Percentiles rank a stretch among this genome's conserved stretches.
Evolutionary conservation across 768 basidiomycete genomes (phyloP).

Genomic region (Leccinum obscurum): DNA sequence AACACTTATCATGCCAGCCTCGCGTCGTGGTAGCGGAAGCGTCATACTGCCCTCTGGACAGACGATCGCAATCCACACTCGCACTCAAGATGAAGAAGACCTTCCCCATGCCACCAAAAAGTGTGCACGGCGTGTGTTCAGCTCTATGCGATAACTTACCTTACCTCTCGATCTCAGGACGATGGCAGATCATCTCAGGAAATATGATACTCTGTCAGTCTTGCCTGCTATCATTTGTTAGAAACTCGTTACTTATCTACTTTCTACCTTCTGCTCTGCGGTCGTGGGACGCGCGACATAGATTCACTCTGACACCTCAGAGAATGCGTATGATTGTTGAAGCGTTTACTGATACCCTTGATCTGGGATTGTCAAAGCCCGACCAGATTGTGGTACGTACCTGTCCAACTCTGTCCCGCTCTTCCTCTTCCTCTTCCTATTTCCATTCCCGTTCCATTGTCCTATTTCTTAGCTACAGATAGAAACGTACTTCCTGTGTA

Average conservation of each 20-base stretch:
- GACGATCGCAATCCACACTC: constrained; percentile 82
- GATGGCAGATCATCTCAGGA: constrained; percentile 91
- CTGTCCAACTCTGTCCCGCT: neutral
- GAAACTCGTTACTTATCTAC: constrained; percentile 4
- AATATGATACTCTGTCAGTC: constrained; percentile 83
- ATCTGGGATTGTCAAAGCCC: constrained; percentile 78
- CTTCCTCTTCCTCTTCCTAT: constrained; percentile 8
- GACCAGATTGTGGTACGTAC: constrained; percentile 84
- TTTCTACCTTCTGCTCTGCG: neutral
- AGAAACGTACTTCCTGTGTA: constrained; percentile 3
- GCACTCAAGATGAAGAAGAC: constrained; percentile 83
- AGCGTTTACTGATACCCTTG: constrained; percentile 91
- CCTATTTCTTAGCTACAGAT: constrained; percentile 2
- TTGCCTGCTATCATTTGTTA: neutral
- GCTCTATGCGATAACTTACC: constrained; percentile 5
- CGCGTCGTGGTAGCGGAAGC: constrained; percentile 78
- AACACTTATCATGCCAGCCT: constrained; percentile 54
- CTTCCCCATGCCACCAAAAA: constrained; percentile 94
- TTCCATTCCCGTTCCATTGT: constrained; percentile 6
- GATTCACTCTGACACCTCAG: constrained; percentile 86
- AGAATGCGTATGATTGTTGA: constrained; percentile 97
- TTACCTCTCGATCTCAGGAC: constrained; percentile 49
- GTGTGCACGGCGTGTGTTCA: constrained; percentile 37
- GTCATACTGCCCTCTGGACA: constrained; percentile 71
- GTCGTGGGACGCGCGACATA: constrained; percentile 27